These are phyloP conservation scores for Meira nashicola DNA, from an alignment of 1,284 basidiomycete genomes.

Conservation along the genomic window DNA sequence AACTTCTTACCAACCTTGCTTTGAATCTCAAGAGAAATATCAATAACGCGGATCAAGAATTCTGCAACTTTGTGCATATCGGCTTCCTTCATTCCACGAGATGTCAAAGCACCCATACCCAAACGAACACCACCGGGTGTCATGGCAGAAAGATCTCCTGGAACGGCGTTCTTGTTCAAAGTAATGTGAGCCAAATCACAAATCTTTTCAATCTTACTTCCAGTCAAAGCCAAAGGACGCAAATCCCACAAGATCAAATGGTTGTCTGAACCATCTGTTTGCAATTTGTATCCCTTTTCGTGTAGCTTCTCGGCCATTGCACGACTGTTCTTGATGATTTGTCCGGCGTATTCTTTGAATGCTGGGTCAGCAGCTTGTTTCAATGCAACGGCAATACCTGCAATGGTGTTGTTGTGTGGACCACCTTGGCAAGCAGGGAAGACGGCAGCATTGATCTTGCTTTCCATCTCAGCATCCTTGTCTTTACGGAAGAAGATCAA, in stretches of 20 bases:
- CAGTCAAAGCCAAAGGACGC: conserved; percentile 87
- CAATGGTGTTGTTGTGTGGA: conserved; percentile 99
- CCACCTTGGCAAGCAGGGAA: conserved; percentile 99
- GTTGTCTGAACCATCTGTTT: conserved; percentile 95
- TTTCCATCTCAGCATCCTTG: conserved; percentile 79
- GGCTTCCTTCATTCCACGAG: conserved; percentile 81
- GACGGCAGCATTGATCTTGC: conserved; percentile 92
- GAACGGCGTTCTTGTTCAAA: conserved; percentile 81
- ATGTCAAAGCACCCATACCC: conserved; percentile 89
- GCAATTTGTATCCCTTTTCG: conserved; percentile 68
- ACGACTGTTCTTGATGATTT: conserved; percentile 67
- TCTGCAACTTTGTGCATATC: conserved; percentile 80
- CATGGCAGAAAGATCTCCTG: conserved; percentile 86
- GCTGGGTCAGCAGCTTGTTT: conserved; percentile 85
- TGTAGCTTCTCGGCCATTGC: conserved; percentile 48
- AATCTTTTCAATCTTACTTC: conserved; percentile 97
- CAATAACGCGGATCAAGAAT: conserved; percentile 59
- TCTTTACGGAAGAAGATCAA: conserved; percentile 99
- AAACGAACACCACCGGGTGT: conserved; percentile 96
- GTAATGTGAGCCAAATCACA: conserved; percentile 88
- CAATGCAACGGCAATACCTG: conserved; percentile 89
- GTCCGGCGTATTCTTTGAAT: conserved; percentile 88
- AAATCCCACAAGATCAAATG: conserved; percentile 98
- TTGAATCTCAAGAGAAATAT: conserved; percentile 59
- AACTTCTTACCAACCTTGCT: conserved; percentile 92